Evolutionary conservation across 352 stramenopile genomes (phyloP), one percentile per base, ranked within the genome.

Genomic region (Phytopythium montanum): DNA sequence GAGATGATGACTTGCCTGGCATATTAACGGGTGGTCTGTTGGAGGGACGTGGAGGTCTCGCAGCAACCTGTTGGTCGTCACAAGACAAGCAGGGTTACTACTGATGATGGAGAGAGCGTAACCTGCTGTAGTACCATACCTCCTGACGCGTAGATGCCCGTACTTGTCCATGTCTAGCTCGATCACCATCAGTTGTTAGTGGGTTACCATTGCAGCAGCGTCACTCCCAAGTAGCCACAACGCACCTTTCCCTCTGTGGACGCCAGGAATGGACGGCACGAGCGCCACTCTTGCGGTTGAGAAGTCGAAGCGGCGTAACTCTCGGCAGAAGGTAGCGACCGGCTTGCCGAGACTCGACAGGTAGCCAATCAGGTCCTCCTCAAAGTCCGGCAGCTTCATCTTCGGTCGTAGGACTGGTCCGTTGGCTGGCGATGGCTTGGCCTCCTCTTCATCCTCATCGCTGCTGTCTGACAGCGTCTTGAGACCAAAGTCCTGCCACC

Each of bases 401-500:
- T 38, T 5, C 46, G 45, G 23, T 4, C 13, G 6, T 42, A 28
- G 7, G 44, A 36, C 34, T 25, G 54, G 4, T 33, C 41, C 10
- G 1, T 34, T 54, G 31, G 21, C 13, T 23, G 12, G 41, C 2
- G 16, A 25, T 21, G 21, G 31, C 16, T 28, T 55, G 18, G 8
- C 12, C 13, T 5, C 34, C 58, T 39, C 45, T 3, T 61, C 48
- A 12, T 76, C 67, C 29, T 73, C 66, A 1, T 73, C 54, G 1
- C 65, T 64, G 56, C 59, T 69, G 18, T 76, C 73, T 39, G 50
- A 54, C 38, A 82, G 55, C n/a, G 75, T 60, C 44, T 86, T 87
- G 0, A 92, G 68, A 0, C 68, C 72, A 64, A 96, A 96, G 50
- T 95, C 85, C 59, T 96, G 84, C 13, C 69, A 81, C 83, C 84